These are phyloP conservation scores for Fusarium drepaniforme DNA, from an alignment of 2,329 filamentous ascomycete species.

Conservation along the genomic window DNA sequence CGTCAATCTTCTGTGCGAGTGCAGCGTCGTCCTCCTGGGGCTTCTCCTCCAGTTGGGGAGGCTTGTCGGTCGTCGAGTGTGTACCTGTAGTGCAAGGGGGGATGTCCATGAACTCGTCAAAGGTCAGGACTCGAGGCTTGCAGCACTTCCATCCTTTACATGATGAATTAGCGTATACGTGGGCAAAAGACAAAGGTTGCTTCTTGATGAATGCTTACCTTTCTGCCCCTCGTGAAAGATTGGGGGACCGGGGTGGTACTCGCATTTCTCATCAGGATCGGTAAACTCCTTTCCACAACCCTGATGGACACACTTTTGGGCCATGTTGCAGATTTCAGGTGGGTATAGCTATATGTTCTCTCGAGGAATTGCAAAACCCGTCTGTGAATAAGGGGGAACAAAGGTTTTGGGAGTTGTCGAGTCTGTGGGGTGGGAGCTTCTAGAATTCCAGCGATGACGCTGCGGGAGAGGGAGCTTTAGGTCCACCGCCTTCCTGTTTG, in stretches of 20 bases:
- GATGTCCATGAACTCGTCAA: slow-evolving; percentile 97
- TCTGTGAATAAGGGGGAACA: slow-evolving; percentile 2
- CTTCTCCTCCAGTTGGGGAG: slow-evolving; percentile 72
- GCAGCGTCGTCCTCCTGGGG: slow-evolving; percentile 56
- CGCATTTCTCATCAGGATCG: slow-evolving; percentile 84
- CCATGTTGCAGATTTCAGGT: slow-evolving; percentile 59
- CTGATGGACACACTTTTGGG: slow-evolving; percentile 94
- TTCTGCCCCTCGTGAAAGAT: slow-evolving; percentile 99
- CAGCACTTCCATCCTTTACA: slow-evolving; percentile 97
- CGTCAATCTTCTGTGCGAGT: slow-evolving; percentile 63
- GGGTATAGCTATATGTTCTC: slow-evolving; percentile 7
- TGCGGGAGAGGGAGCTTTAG: slow-evolving; percentile 27
- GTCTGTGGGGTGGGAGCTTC: slow-evolving; percentile 55
- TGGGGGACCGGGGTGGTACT: slow-evolving; percentile 93
- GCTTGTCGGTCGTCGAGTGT: slow-evolving; percentile 87
- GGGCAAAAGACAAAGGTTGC: background rate
- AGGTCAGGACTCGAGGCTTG: slow-evolving; percentile 95
- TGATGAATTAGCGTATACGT: background rate
- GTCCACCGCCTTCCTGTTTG: slow-evolving; percentile 52
- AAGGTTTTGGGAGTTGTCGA: slow-evolving; percentile 22
- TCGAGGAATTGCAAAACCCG: slow-evolving; percentile 9
- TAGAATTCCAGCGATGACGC: slow-evolving; percentile 52
- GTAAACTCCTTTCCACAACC: slow-evolving; percentile 92
- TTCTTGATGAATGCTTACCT: slow-evolving; percentile 66
- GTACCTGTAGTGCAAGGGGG: slow-evolving; percentile 92